Percentiles rank a stretch among this genome's conserved stretches.
These are phyloP conservation scores for Polyplosphaeria fusca DNA, from an alignment of 495 filamentous ascomycete species.

Conservation along the genomic window DNA sequence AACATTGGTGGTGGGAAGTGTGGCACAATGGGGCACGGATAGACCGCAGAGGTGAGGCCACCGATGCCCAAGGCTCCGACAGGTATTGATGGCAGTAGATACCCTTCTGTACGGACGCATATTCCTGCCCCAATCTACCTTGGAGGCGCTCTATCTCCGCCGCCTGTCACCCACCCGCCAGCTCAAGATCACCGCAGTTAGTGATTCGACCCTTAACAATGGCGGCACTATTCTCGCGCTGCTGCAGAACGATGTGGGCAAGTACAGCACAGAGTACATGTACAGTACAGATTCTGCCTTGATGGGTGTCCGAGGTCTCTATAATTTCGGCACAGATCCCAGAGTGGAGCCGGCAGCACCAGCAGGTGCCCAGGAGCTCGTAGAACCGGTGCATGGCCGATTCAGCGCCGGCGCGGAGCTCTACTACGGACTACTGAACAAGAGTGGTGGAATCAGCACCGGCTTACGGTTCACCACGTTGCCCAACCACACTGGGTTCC, in stretches of 20 bases:
- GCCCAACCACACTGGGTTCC: slow-evolving; percentile 79
- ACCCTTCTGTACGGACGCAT: slow-evolving; percentile 84
- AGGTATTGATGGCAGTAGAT: slow-evolving; percentile 42
- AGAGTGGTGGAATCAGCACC: slow-evolving; percentile 76
- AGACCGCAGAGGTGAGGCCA: slow-evolving; percentile 38
- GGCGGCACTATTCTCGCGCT: slow-evolving; percentile 75
- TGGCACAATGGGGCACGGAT: slow-evolving; percentile 50
- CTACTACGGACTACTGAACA: slow-evolving; percentile 91
- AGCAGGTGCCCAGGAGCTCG: slow-evolving; percentile 6
- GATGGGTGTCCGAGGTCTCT: slow-evolving; percentile 81
- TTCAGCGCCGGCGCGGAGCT: slow-evolving; percentile 72
- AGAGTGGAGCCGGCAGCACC: slow-evolving; percentile 38
- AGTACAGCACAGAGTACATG: slow-evolving; percentile 85
- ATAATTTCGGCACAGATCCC: slow-evolving; percentile 88
- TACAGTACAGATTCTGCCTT: slow-evolving; percentile 90
- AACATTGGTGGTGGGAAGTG: slow-evolving; percentile 50
- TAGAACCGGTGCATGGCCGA: slow-evolving; percentile 37
- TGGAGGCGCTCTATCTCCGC: slow-evolving; percentile 84
- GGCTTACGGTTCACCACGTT: slow-evolving; percentile 88
- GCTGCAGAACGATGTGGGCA: slow-evolving; percentile 81
- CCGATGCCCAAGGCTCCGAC: not conserved
- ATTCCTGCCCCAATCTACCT: slow-evolving; percentile 75
- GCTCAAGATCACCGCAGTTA: slow-evolving; percentile 76
- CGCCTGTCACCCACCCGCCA: slow-evolving; percentile 76
- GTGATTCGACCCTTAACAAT: slow-evolving; percentile 67